Evolutionary conservation across 2,329 filamentous ascomycete species (phyloP), one percentile per base, ranked within the genome.

Genomic region (Fusarium haematococcum): DNA sequence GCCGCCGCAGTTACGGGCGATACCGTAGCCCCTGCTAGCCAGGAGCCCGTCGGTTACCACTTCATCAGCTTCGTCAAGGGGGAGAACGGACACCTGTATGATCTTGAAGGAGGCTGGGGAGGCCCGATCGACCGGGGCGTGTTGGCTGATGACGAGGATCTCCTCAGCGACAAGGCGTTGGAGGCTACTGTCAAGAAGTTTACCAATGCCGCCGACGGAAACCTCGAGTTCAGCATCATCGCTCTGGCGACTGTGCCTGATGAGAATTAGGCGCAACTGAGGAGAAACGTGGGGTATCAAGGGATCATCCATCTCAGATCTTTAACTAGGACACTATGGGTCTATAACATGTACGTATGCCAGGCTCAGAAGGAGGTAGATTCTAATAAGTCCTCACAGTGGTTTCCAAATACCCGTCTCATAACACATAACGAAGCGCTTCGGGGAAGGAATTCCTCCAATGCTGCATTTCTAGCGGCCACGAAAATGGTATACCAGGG

Each of bases 1-100:
- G 88, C 88, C 63, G 94, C 93, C 6, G 94, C 93, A 6, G 84
- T 84, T 2, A 82, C 86, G 45, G 95, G 95, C 1, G 93, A 94
- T 79, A 94, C 93, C 0, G 81, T 81, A 16, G 89, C 92, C 1
- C 92, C 92, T 2, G 79, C 84, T 20, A 90, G 91, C 13, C 88
- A 91, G 14, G 90, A 89, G 56, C 86, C 87, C 33, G 85, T 91
- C 1, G 92, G 93, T 52, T 86, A 94, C 72, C 94, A 97, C 81
- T 97, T 95, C 78, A 92, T 97, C 43, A 93, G 93, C 48, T 97
- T 95, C 80, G 91, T 95, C 58, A 95, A 93, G 83, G 85, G 85
- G 5, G 86, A 88, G 75, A 89, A 92, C 63, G 87, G 89, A 8
- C 86, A 86, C 65, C 80, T 97, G 48, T 97, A 93, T 91, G 95